Evolutionary conservation across 1,139 yeast species (phyloP), one percentile per base, ranked within the genome.

Genomic region (Candida frijolesensis): DNA sequence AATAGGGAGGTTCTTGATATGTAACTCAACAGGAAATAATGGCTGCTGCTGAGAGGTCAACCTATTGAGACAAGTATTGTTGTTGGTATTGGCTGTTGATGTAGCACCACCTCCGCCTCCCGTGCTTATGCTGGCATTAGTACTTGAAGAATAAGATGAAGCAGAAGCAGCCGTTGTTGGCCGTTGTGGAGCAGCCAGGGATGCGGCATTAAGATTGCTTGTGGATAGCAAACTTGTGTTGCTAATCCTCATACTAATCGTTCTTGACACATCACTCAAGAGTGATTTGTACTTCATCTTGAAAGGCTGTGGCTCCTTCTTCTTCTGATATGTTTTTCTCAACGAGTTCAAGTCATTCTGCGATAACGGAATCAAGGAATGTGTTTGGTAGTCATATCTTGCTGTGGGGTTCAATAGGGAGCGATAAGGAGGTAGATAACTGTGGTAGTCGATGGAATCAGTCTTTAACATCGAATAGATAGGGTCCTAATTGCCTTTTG

Each of bases 231-330:
- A 18, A 46, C 45, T 50, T 19, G 54, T 32, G 42, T 55, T 62
- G 48, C 65, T 61, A 10, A 66, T 52, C 40, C 65, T 56, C 47
- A 64, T 51, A 6, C 66, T 60, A 9, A 66, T 45, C 7, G 61
- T 44, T 32, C 74, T 57, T 45, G 74, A 63, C 7, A 76, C 80
- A 57, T 76, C 81, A 46, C 72, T 66, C 14, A 76, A 61, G 45
- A 76, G 57, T 10, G 76, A 70, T 57, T 69, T 74, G 53, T 76
- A 76, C 57, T 75, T 76, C 79, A 76, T 75, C 54, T 72, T 73
- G 54, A 75, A 60, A 30, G 48, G 42, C n/a, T 42, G 46, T 9
- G 35, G 47, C 15, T 49, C 32, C 50, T 49, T 54, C 41, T 54
- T 44, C 39, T 50, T 54, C 54, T 53, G 43, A 51, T 54, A 50